Conservation (phyloP, 2,329 filamentous ascomycete genomes). For the Neocatenulostroma microsporum region DNA sequence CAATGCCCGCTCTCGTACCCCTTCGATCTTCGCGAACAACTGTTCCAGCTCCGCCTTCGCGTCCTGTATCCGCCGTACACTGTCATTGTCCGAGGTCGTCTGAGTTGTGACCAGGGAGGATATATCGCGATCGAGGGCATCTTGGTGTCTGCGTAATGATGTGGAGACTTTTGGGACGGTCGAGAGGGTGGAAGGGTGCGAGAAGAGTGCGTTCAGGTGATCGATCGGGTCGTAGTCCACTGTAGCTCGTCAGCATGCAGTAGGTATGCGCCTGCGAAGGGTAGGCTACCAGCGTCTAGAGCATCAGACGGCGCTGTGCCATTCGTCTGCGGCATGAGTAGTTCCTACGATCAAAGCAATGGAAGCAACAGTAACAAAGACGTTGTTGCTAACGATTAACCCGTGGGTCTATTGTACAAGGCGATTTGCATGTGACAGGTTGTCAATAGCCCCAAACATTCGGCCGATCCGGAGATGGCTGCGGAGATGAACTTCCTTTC, state of each 20-base stretch:
- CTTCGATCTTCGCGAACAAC: constrained; percentile 91
- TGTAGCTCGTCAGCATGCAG: constrained; percentile 25
- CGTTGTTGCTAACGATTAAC: too few relatives aligned
- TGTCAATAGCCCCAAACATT: too few relatives aligned
- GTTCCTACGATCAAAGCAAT: too few relatives aligned
- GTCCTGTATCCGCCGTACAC: constrained; percentile 81
- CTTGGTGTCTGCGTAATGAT: constrained; percentile 64
- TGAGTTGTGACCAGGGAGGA: constrained; percentile 63
- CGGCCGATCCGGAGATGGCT: too few relatives aligned
- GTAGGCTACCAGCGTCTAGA: constrained; percentile 11
- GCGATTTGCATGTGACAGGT: too few relatives aligned
- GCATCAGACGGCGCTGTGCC: constrained; percentile 8
- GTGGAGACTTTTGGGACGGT: constrained; percentile 68
- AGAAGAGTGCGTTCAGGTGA: constrained; percentile 89
- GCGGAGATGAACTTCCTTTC: too few relatives aligned
- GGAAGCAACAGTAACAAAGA: too few relatives aligned
- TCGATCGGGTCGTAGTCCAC: constrained; percentile 86
- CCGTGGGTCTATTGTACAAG: too few relatives aligned
- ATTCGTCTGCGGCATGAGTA: constrained; percentile 11
- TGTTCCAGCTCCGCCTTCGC: constrained; percentile 83
- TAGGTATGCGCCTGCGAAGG: not conserved
- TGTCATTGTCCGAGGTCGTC: constrained; percentile 76
- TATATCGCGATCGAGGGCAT: constrained; percentile 77
- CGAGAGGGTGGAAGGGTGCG: constrained; percentile 74
- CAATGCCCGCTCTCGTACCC: constrained; percentile 77